Base-by-base conservation (phyloP, 192 early-diverging fungal genomes). In the Umbelopsis vinacea region DNA sequence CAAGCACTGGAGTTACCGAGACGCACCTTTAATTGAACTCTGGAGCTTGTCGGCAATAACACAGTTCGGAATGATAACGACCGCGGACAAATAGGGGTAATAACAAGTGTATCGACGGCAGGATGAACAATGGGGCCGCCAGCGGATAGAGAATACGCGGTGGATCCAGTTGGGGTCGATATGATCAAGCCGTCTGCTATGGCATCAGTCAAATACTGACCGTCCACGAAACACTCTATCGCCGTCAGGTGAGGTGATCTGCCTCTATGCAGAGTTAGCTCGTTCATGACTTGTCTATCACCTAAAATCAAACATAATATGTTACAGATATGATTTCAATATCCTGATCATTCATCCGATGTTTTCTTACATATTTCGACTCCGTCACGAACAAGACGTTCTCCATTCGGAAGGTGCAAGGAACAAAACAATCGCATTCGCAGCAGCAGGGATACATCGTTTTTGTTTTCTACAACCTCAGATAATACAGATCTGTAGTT, bases 111-210 rank as follows among this genome's bases (percentile, higher is more conserved):
- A 38, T 92, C 89, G 52, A 95, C 89, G 8, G 88, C 84, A 29
- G 93, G 93, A 60, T 95, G 92, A 10, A 93, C 86, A 63, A 95
- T 94, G 0, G 93, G 92, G 0, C 93, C 93, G 63, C 79, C 85
- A 24, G 94, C 93, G 19, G 93, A 94, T 21, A 97, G 83, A 2
- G 91, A 91, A 75, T 97, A 97, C 0, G 96, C 96, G 0, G 96
- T 97, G 21, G 94, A 95, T 10, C 96, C 96, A 4, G 96, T 97
- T 3, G 96, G 95, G 7, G 96, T 94, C 9, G 89, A 87, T 12
- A 96, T 88, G 52, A 97, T 94, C 35, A 92, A 77, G 8, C 89
- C 81, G 81, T 82, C 73, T 0, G 80, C 81, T 17, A 37, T 43
- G 38, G 52, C 55, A 45, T 93, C 92, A 10, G 96, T 97, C 45